These are phyloP conservation scores for Kwoniella dejecticola DNA, from an alignment of 768 basidiomycete species.

Conservation along the genomic window DNA sequence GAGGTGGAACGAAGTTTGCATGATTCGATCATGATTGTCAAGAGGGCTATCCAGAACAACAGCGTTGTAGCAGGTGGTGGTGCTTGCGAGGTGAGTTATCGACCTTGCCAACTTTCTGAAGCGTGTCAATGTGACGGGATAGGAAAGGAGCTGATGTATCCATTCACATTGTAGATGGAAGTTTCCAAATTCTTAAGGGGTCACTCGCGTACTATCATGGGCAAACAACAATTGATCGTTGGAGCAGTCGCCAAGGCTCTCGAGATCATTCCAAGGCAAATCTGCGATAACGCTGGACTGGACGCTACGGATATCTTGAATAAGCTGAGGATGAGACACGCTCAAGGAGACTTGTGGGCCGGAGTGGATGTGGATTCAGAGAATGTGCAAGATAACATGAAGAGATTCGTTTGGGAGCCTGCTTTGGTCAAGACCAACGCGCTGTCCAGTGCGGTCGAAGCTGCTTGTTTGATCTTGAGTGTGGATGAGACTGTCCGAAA, in stretches of 20 bases:
- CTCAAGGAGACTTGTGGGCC: constrained; percentile 81
- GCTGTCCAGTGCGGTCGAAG: constrained; percentile 91
- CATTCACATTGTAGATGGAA: constrained; percentile 73
- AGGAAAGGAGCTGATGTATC: neutral
- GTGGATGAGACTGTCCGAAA: constrained; percentile 97
- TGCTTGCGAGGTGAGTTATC: constrained; percentile 76
- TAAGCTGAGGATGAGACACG: constrained; percentile 95
- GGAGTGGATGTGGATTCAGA: constrained; percentile 90
- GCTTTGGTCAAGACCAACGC: constrained; percentile 93
- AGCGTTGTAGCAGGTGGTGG: constrained; percentile 97
- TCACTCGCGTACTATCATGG: constrained; percentile 87
- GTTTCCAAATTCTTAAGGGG: constrained; percentile 91
- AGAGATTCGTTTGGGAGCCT: constrained; percentile 98
- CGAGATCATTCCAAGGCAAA: constrained; percentile 96
- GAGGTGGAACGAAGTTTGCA: constrained; percentile 97
- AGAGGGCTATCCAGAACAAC: constrained; percentile 90
- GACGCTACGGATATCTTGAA: constrained; percentile 97
- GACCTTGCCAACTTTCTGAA: too few relatives aligned
- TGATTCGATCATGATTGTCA: constrained; percentile 99
- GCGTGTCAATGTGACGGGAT: neutral
- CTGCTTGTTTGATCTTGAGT: constrained; percentile 90
- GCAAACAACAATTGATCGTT: constrained; percentile 91
- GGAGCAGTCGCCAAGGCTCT: constrained; percentile 95
- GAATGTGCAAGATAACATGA: constrained; percentile 93
- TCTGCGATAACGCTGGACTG: constrained; percentile 96